Evolutionary conservation across 148 eudicot genomes (phyloP).

Genomic region (Rhododendron vialii): DNA sequence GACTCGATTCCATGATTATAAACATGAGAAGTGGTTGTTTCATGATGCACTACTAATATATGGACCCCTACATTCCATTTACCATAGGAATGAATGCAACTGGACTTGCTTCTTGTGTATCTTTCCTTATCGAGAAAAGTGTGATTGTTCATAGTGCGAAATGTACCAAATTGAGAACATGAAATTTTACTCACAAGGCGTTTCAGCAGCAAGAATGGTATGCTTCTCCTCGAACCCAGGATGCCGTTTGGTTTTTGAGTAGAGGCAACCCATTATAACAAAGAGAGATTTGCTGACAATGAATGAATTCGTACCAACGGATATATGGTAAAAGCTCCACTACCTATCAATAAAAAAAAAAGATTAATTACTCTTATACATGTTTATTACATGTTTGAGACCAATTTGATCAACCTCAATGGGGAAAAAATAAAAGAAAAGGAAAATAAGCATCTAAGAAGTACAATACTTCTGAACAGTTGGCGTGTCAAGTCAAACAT

Average conservation of each 20-base stretch:
- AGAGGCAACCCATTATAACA: constrained; percentile 65
- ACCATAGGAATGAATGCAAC: too few species aligned
- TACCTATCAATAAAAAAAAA: too few species aligned
- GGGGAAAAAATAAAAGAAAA: background rate
- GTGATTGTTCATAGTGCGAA: background rate
- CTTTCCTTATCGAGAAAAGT: background rate
- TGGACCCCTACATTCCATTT: too few species aligned
- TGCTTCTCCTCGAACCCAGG: constrained; percentile 80
- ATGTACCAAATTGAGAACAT: background rate
- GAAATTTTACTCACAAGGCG: constrained; percentile 48
- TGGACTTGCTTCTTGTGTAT: too few species aligned
- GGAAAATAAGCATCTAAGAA: too few species aligned
- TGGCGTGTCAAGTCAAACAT: background rate
- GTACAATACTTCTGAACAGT: background rate
- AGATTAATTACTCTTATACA: too few species aligned
- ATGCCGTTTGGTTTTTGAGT: constrained; percentile 45
- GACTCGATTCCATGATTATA: background rate
- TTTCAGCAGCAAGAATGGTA: constrained; percentile 59
- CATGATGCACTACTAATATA: too few species aligned
- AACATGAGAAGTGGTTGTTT: too few species aligned
- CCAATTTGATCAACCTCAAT: background rate
- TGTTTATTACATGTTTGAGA: background rate
- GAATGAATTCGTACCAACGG: background rate
- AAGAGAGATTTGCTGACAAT: background rate
- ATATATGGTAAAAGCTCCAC: background rate